Evolutionary conservation across 176 grass and related monocot species (phyloP).

Genomic region (Cenchrus purpureus): DNA sequence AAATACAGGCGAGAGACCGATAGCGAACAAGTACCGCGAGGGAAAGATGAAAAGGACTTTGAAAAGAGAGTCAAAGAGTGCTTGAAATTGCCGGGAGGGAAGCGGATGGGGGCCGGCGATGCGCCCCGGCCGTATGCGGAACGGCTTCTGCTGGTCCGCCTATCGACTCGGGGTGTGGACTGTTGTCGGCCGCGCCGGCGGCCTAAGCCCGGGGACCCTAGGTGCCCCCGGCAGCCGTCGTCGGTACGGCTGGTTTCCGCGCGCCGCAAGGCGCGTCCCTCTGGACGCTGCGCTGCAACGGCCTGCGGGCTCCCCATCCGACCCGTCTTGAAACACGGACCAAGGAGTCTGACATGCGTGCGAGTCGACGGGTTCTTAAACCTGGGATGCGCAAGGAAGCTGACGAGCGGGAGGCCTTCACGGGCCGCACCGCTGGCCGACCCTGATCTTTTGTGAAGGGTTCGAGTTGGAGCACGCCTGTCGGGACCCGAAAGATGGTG

Average conservation of each 20-base stretch:
- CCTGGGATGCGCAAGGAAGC: neutral
- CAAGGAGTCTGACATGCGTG: constrained; percentile 84
- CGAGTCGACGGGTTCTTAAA: constrained; percentile 57
- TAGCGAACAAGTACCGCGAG: constrained; percentile 77
- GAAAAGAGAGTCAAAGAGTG: constrained; percentile 83
- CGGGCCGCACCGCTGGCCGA: constrained; percentile 43
- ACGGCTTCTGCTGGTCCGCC: neutral
- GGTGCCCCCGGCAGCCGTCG: no score
- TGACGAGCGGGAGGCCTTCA: no score
- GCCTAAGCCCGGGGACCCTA: no score
- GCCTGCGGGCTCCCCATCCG: constrained; percentile 50
- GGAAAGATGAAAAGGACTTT: constrained; percentile 79
- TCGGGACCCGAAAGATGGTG: constrained; percentile 72
- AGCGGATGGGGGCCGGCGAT: constrained; percentile 71
- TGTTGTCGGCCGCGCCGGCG: no score
- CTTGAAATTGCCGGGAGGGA: constrained; percentile 81
- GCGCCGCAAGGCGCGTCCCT: no score
- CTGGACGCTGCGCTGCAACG: no score
- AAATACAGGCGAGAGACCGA: constrained; percentile 76
- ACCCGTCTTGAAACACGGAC: constrained; percentile 87
- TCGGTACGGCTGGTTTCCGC: no score
- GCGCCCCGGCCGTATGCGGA: constrained; percentile 38
- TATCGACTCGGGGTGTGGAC: no score
- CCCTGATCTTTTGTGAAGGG: constrained; percentile 61
- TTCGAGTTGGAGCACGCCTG: constrained; percentile 67